Evolutionary conservation across 2,329 filamentous ascomycete genomes (phyloP).

Genomic region (Endocalyx cinctus): DNA sequence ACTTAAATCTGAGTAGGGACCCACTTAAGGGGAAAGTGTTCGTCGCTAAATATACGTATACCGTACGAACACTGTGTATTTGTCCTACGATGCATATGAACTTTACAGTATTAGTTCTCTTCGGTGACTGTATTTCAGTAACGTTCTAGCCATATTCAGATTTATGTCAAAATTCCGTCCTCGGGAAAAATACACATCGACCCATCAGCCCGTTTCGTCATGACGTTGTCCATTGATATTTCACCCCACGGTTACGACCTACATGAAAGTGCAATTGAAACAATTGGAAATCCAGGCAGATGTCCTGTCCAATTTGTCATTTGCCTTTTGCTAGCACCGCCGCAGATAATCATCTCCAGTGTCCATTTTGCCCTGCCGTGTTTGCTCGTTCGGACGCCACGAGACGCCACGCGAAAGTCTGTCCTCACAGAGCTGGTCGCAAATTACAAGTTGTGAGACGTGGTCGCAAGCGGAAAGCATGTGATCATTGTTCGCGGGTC

Average conservation of each 20-base stretch:
- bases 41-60: no score
- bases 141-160: no score
- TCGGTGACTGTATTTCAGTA: no score
- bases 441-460: constrained; percentile 3
- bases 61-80: background rate
- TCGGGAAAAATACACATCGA: constrained; percentile 5
- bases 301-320: background rate
- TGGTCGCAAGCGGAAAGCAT: constrained; percentile 6
- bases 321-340: background rate
- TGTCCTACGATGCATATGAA: no score
- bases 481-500: constrained; percentile 6
- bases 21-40: background rate
- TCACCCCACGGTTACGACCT: background rate
- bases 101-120: no score
- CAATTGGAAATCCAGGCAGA: background rate
- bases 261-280: background rate
- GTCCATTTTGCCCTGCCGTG: background rate
- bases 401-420: background rate
- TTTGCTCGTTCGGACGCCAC: background rate
- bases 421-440: background rate
- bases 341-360: background rate
- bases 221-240: background rate
- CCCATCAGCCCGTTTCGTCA: background rate
- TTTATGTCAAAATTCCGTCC: constrained; percentile 8
- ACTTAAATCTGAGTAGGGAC: background rate